phyloP scores from a whole-genome alignment of 129 eudicot genomes.

The Saussurea involucrata region DNA sequence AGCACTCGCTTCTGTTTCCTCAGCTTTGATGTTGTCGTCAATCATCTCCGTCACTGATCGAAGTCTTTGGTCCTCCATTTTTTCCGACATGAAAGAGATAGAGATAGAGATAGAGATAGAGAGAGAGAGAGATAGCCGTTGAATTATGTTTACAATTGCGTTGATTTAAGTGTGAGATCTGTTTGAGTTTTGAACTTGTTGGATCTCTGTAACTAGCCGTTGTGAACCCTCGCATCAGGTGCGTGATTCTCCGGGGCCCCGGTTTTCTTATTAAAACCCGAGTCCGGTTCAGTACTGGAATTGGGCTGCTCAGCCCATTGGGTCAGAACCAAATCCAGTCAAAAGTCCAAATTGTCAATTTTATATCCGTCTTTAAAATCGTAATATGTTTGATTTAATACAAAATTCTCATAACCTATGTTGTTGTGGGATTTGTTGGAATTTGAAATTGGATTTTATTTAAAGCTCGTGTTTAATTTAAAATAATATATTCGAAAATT shows the following conservation, averaged over 20 bases:
- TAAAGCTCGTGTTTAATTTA: too few relatives aligned
- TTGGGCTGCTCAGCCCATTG: constrained; percentile 19
- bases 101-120: not conserved
- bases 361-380: too few relatives aligned
- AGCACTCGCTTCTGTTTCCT: constrained; percentile 8
- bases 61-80: constrained; percentile 32
- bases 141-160: not conserved
- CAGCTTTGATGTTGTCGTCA: not conserved
- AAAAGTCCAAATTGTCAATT: not conserved
- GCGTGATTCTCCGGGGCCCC: not conserved
- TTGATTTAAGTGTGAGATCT: constrained; percentile 15
- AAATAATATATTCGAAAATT: too few relatives aligned
- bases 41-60: constrained; percentile 13
- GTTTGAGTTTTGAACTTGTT: constrained; percentile 36
- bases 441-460: too few relatives aligned
- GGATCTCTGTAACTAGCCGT: constrained; percentile 48
- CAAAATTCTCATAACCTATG: too few relatives aligned
- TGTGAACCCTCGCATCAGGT: constrained; percentile 12
- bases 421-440: too few relatives aligned
- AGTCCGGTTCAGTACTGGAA: not conserved
- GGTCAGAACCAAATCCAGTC: not conserved
- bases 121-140: constrained; percentile 34
- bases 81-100: not conserved
- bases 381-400: too few relatives aligned
- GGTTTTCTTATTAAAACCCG: not conserved